Conservation (phyloP, 208 protist species). For the Leptomonas seymouri region DNA sequence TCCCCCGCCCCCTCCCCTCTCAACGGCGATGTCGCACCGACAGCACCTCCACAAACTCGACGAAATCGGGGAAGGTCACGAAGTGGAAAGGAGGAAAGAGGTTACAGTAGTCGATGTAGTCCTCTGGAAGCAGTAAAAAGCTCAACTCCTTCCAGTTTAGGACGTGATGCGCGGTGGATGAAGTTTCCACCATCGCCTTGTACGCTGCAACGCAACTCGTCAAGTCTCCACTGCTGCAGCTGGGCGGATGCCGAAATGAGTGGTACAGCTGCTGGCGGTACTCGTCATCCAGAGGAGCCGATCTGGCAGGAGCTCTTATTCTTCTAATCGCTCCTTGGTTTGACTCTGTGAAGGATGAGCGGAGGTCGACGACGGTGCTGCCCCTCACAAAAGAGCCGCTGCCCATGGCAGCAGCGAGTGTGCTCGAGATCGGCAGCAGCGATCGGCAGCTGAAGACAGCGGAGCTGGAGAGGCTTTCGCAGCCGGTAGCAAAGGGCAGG, state of each 20-base stretch:
- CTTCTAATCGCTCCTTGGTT: neutral
- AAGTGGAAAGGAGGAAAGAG: slow-evolving; percentile 30
- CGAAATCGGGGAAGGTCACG: slow-evolving; percentile 30
- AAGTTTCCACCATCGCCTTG: slow-evolving; percentile 24
- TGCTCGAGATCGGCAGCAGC: slow-evolving; percentile 3
- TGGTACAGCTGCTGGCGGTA: slow-evolving; percentile 30
- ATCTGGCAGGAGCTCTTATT: neutral
- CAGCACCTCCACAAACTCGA: slow-evolving; percentile 38
- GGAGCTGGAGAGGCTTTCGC: neutral
- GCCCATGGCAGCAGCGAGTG: neutral
- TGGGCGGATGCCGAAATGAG: slow-evolving; percentile 31
- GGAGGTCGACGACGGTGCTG: slow-evolving; percentile 8
- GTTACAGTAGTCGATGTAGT: slow-evolving; percentile 34
- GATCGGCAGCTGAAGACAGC: slow-evolving; percentile 1
- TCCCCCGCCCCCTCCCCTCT: neutral
- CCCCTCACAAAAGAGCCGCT: neutral
- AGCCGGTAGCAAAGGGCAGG: neutral
- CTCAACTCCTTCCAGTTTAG: slow-evolving; percentile 32
- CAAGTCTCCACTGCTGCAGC: slow-evolving; percentile 21
- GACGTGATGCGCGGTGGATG: slow-evolving; percentile 20
- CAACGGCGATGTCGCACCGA: slow-evolving; percentile 30
- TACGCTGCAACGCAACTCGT: slow-evolving; percentile 17
- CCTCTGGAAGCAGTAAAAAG: slow-evolving; percentile 33
- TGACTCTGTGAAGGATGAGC: neutral
- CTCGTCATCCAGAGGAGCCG: slow-evolving; percentile 10